Conservation (phyloP, 768 basidiomycete species). For the Tricholoma furcatifolium region DNA sequence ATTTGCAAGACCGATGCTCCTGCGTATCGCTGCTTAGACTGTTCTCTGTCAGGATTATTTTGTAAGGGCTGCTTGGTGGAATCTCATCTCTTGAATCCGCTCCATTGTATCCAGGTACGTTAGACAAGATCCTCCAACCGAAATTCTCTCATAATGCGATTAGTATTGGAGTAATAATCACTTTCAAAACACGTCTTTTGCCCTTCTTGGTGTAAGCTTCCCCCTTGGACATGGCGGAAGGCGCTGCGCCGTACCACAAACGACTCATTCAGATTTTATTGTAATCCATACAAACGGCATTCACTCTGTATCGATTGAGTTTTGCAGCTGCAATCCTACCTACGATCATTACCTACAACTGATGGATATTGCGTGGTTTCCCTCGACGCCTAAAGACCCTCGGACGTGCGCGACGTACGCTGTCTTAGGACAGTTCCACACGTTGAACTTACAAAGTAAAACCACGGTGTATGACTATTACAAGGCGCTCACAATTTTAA, state of each 20-base stretch:
- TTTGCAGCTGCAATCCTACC: conserved; percentile 16
- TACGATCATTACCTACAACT: background rate
- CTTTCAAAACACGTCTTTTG: background rate
- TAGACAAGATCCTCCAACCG: background rate
- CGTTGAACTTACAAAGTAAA: conserved; percentile 15
- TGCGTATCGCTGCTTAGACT: background rate
- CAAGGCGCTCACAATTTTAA: no score
- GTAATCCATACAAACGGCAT: conserved; percentile 21
- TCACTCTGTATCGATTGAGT: conserved; percentile 17
- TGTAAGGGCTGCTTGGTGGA: conserved; percentile 16
- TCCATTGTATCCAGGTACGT: background rate
- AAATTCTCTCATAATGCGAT: background rate
- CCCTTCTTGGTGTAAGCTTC: background rate
- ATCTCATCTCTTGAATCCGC: conserved; percentile 4
- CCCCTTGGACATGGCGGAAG: conserved; percentile 20
- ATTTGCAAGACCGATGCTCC: background rate
- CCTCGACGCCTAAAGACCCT: conserved; percentile 17
- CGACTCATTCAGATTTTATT: conserved; percentile 14
- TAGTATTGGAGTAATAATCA: background rate
- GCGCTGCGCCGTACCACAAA: conserved; percentile 8
- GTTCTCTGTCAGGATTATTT: conserved; percentile 8
- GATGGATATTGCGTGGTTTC: conserved; percentile 22
- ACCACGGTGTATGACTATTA: conserved; percentile 20
- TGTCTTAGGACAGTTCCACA: conserved; percentile 20
- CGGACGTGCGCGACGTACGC: no score